Evolutionary conservation across 805 yeast species (phyloP).

Genomic region (Cyberlindnera lachancei): DNA sequence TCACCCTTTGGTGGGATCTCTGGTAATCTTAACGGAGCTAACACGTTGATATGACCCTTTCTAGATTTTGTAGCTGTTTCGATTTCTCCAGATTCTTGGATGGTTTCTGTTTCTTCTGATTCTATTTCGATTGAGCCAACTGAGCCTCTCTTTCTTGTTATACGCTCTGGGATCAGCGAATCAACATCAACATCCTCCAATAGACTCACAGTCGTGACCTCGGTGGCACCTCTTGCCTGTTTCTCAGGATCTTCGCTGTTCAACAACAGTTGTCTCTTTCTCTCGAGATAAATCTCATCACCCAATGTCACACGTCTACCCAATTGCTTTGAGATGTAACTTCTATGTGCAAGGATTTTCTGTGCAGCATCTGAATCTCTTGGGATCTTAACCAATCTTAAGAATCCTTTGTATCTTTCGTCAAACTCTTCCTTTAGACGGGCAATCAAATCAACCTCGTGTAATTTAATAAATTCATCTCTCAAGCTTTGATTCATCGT

Average conservation of each 20-base stretch:
- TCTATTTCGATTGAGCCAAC: conserved; percentile 1
- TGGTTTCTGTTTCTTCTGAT: conserved; percentile 21
- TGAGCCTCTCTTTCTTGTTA: conserved; percentile 1
- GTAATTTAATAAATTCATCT: conserved; percentile 72
- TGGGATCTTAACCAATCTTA: conserved; percentile 53
- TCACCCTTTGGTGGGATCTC: conserved; percentile 73
- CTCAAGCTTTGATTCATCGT: conserved; percentile 64
- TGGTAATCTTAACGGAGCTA: conserved; percentile 68
- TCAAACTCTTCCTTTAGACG: conserved; percentile 73
- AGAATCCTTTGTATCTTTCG: conserved; percentile 65
- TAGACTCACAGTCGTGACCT: conserved; percentile 68
- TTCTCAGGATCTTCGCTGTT: conserved; percentile 43
- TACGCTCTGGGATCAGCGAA: conserved; percentile 6
- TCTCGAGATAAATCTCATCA: conserved; percentile 72
- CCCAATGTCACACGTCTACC: conserved; percentile 50
- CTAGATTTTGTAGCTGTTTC: no score
- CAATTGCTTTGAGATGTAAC: conserved; percentile 37
- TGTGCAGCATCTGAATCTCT: conserved; percentile 42
- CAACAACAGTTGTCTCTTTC: conserved; percentile 48
- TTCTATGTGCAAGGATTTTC: conserved; percentile 42
- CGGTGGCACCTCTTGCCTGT: conserved; percentile 40
- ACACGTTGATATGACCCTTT: conserved; percentile 25
- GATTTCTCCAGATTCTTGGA: conserved; percentile 13
- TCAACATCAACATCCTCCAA: conserved; percentile 21
- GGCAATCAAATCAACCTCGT: conserved; percentile 63